phyloP scores from a whole-genome alignment of 176 grass and related monocot species.

The Canna indica region DNA sequence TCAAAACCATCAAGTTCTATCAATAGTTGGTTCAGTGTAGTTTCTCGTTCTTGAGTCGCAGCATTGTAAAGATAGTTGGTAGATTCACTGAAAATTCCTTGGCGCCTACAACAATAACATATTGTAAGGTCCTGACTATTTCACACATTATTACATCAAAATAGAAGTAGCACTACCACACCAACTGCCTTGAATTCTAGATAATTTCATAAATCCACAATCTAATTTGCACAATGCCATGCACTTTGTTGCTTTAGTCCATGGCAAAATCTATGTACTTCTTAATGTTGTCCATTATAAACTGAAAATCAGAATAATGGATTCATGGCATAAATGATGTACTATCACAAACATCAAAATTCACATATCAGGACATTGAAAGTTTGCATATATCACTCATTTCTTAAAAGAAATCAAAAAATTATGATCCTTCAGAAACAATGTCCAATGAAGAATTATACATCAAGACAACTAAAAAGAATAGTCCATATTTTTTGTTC shows the following conservation, averaged over 20 bases:
- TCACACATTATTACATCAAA: neutral
- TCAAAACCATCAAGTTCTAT: constrained; percentile 42
- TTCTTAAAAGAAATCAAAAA: neutral
- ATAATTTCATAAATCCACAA: too few relatives aligned
- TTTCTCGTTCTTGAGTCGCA: constrained; percentile 31
- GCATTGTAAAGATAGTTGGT: constrained; percentile 30
- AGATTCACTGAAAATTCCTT: constrained; percentile 26
- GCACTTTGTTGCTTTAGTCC: too few relatives aligned
- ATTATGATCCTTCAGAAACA: neutral
- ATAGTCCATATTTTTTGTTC: neutral
- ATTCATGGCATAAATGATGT: neutral
- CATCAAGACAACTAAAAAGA: neutral
- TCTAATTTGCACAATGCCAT: too few relatives aligned
- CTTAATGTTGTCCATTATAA: neutral
- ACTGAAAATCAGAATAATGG: neutral
- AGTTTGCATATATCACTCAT: neutral
- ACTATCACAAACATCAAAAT: neutral
- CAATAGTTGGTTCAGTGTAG: constrained; percentile 31
- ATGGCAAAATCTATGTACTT: neutral
- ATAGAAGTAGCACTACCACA: neutral
- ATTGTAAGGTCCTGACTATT: neutral
- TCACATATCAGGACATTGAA: neutral
- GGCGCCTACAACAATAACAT: constrained; percentile 14
- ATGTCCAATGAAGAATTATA: neutral
- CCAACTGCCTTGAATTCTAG: too few relatives aligned